These are phyloP conservation scores for Malassezia psittaci DNA, from an alignment of 1,284 basidiomycete genomes.

Conservation along the genomic window DNA sequence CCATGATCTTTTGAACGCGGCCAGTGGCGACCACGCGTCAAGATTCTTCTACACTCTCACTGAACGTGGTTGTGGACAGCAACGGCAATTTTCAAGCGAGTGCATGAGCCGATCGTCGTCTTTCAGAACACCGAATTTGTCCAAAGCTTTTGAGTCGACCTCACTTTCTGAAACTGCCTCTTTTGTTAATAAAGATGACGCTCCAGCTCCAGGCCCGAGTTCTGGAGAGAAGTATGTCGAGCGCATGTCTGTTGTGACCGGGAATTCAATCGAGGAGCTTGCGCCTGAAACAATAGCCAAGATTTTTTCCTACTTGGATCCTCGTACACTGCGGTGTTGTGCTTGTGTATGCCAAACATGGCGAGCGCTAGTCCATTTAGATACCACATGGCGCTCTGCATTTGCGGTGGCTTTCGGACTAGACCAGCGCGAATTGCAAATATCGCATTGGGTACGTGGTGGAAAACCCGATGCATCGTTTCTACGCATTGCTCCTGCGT, in stretches of 20 bases:
- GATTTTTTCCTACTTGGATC: constrained; percentile 66
- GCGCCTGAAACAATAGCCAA: constrained; percentile 65
- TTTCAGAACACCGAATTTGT: no score
- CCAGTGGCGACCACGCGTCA: no score
- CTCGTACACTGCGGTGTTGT: constrained; percentile 57
- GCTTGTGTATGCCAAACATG: constrained; percentile 56
- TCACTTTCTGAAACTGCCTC: no score
- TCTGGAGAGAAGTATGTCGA: no score
- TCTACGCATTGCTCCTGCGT: constrained; percentile 31
- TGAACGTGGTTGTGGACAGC: no score
- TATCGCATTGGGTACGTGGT: constrained; percentile 49
- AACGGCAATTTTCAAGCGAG: no score
- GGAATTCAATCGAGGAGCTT: constrained; percentile 6
- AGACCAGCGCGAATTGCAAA: constrained; percentile 55
- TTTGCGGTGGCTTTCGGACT: constrained; percentile 62
- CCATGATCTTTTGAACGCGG: no score
- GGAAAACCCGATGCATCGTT: constrained; percentile 8
- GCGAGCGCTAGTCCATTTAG: constrained; percentile 61
- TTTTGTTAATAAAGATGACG: no score
- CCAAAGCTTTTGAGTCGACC: no score
- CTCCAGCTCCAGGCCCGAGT: no score
- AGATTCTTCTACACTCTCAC: no score
- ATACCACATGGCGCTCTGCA: constrained; percentile 73
- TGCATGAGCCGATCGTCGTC: no score
- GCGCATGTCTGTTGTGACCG: not conserved